These are phyloP conservation scores for Crucibulum cyathiforme DNA, from an alignment of 1,284 basidiomycete genomes.

Conservation along the genomic window DNA sequence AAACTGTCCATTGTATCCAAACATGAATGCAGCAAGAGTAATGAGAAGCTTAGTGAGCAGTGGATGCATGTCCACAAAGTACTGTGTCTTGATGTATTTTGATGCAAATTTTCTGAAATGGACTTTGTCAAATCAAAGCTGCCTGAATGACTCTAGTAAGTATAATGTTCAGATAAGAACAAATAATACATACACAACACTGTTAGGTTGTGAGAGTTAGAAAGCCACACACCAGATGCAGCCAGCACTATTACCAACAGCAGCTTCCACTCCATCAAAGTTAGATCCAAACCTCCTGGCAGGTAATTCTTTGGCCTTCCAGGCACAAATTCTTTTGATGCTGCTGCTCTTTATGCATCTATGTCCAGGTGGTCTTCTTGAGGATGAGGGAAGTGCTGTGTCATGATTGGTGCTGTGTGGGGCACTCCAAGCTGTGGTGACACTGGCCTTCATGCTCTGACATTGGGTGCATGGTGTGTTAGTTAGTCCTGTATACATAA, in stretches of 20 bases:
- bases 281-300: slow-evolving; percentile 70
- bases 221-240: slow-evolving; percentile 80
- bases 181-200: slow-evolving; percentile 56
- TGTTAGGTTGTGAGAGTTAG: slow-evolving; percentile 80
- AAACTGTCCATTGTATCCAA: slow-evolving; percentile 93
- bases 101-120: slow-evolving; percentile 96
- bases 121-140: slow-evolving; percentile 89
- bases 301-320: slow-evolving; percentile 54
- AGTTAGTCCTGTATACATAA: too few species aligned
- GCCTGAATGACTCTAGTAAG: neutral
- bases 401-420: slow-evolving; percentile 42
- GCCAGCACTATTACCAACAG: slow-evolving; percentile 68
- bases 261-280: slow-evolving; percentile 76
- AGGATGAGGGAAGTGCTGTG: slow-evolving; percentile 66
- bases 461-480: slow-evolving; percentile 26
- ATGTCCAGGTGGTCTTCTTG: slow-evolving; percentile 72
- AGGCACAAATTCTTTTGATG: slow-evolving; percentile 68
- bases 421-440: slow-evolving; percentile 61
- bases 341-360: slow-evolving; percentile 72
- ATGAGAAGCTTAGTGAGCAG: slow-evolving; percentile 96
- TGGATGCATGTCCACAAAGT: slow-evolving; percentile 97
- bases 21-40: slow-evolving; percentile 87
- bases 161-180: neutral
- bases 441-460: slow-evolving; percentile 67
- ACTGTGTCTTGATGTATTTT: slow-evolving; percentile 89